phyloP scores from a whole-genome alignment of 2,329 filamentous ascomycete genomes.

The Endoconidiophora polonica region DNA sequence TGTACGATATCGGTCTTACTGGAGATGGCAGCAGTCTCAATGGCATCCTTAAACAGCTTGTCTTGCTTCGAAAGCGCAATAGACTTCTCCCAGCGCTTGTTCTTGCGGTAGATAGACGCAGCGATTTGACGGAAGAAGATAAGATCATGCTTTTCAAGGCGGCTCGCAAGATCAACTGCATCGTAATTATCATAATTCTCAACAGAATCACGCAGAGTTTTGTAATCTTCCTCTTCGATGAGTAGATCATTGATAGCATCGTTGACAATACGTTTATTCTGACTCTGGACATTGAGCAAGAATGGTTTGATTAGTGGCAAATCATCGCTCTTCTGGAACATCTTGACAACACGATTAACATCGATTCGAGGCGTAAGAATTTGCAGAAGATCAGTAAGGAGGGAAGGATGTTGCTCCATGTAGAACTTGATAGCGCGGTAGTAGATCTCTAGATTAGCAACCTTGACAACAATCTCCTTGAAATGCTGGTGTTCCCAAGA shows the following conservation, averaged over 20 bases:
- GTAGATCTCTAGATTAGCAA: constrained; percentile 96
- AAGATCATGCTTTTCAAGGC: constrained; percentile 90
- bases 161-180: constrained; percentile 75
- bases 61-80: constrained; percentile 97
- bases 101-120: constrained; percentile 97
- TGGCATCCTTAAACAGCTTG: constrained; percentile 98
- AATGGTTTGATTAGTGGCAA: constrained; percentile 97
- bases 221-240: constrained; percentile 98
- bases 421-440: constrained; percentile 96
- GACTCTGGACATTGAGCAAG: constrained; percentile 83
- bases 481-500: constrained; percentile 99
- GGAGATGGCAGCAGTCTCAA: constrained; percentile 90
- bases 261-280: constrained; percentile 98
- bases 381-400: constrained; percentile 90
- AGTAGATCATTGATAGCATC: constrained; percentile 94
- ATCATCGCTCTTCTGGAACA: constrained; percentile 98
- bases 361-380: constrained; percentile 85
- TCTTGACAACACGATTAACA: constrained; percentile 96
- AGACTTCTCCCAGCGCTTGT: constrained; percentile 99
- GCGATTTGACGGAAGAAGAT: constrained; percentile 99
- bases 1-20: constrained; percentile 84
- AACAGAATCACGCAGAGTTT: constrained; percentile 91
- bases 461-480: constrained; percentile 97
- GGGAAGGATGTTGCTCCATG: constrained; percentile 86
- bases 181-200: constrained; percentile 99